Percentiles rank a stretch among this genome's conserved stretches.
Evolutionary conservation across 768 basidiomycete genomes (phyloP).

Genomic region (Leccinum obscurum): DNA sequence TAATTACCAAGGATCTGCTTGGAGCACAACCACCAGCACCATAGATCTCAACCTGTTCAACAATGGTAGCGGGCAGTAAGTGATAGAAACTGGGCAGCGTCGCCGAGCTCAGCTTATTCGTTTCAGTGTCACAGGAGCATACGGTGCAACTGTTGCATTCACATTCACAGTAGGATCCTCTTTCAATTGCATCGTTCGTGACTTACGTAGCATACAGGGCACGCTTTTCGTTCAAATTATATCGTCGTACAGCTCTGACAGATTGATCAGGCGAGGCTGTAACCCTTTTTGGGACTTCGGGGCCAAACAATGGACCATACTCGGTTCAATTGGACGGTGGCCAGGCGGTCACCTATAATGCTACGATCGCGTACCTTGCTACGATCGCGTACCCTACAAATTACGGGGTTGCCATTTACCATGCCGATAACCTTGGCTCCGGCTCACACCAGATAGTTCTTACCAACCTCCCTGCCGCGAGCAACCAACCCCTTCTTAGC

Average conservation of each 20-base stretch:
- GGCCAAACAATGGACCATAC: slow-evolving; percentile 38
- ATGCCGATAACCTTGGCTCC: slow-evolving; percentile 39
- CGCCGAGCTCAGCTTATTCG: background rate
- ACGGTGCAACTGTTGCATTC: slow-evolving; percentile 36
- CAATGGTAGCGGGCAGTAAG: slow-evolving; percentile 46
- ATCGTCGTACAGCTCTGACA: background rate
- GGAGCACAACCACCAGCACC: slow-evolving; percentile 33
- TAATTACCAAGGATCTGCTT: slow-evolving; percentile 37
- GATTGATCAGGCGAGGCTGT: slow-evolving; percentile 40
- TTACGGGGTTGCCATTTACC: slow-evolving; percentile 35
- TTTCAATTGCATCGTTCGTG: background rate
- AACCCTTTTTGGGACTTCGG: slow-evolving; percentile 45
- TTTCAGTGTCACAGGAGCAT: slow-evolving; percentile 36
- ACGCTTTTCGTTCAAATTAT: slow-evolving; percentile 1
- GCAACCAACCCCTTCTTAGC: slow-evolving; percentile 21
- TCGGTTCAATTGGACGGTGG: slow-evolving; percentile 39
- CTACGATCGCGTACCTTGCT: slow-evolving; percentile 16
- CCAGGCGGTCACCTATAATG: slow-evolving; percentile 19
- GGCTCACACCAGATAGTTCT: slow-evolving; percentile 38
- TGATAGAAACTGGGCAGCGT: slow-evolving; percentile 5
- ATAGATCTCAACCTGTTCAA: slow-evolving; percentile 39
- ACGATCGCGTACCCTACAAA: slow-evolving; percentile 18
- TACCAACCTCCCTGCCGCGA: slow-evolving; percentile 29
- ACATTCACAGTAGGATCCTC: slow-evolving; percentile 38
- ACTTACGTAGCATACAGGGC: slow-evolving; percentile 22